phyloP scores from a whole-genome alignment of 176 grass and related monocot species.

The Saccharum spontaneum region DNA sequence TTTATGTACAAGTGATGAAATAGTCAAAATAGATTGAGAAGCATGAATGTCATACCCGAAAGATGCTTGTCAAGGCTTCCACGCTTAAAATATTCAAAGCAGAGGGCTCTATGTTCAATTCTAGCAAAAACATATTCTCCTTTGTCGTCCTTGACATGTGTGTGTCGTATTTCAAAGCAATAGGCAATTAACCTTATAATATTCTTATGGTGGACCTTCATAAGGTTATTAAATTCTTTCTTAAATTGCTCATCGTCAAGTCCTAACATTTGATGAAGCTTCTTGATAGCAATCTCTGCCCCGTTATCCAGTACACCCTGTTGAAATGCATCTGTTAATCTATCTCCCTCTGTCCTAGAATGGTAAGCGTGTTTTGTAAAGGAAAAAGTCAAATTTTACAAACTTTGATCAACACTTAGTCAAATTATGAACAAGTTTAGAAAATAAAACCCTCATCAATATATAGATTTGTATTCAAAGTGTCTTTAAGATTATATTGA shows the following conservation, averaged over 20 bases:
- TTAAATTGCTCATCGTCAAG: neutral
- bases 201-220: neutral
- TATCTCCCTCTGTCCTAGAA: too few species aligned
- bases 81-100: neutral
- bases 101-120: neutral
- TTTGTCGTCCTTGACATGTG: neutral
- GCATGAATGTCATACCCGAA: neutral
- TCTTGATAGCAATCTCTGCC: neutral
- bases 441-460: too few species aligned
- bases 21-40: neutral
- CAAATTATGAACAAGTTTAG: too few species aligned
- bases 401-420: too few species aligned
- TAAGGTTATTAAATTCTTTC: neutral
- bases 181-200: neutral
- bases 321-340: neutral
- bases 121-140: neutral
- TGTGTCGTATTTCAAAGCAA: neutral
- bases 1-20: too few species aligned
- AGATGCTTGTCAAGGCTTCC: neutral
- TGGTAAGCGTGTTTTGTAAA: too few species aligned
- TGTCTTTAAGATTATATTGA: too few species aligned
- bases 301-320: neutral
- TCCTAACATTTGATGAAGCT: neutral
- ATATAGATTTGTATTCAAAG: too few species aligned
- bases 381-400: too few species aligned